phyloP scores from a whole-genome alignment of 345 rosid genomes.

The Citrus medica region DNA sequence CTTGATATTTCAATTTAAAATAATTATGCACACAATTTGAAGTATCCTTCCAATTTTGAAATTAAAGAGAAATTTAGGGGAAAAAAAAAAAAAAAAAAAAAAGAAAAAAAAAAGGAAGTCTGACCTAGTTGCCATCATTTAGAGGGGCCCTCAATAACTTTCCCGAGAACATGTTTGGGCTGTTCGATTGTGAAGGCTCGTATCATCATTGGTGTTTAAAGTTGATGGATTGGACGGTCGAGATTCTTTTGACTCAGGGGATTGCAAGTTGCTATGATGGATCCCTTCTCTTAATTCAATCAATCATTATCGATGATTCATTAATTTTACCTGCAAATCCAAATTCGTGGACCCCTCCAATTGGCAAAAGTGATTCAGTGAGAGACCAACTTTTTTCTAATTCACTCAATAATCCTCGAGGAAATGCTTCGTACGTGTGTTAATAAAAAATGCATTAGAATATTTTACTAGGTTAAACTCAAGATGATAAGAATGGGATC shows the following conservation, averaged over 20 bases:
- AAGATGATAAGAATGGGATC: background rate
- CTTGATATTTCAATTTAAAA: too few species aligned
- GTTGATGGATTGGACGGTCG: background rate
- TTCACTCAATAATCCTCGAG: background rate
- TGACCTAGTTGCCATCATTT: too few species aligned
- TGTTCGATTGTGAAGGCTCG: background rate
- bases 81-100: accelerated
- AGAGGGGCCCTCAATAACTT: background rate
- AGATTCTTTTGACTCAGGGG: background rate
- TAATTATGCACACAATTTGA: too few species aligned
- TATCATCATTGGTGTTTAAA: background rate
- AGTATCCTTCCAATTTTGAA: too few species aligned
- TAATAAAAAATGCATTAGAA: background rate
- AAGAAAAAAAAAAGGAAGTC: accelerated
- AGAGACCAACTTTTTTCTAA: background rate
- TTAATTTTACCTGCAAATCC: background rate
- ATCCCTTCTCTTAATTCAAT: background rate
- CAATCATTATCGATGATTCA: background rate
- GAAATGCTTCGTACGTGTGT: background rate
- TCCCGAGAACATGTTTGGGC: background rate
- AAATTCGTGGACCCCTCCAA: background rate
- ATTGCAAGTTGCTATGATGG: background rate
- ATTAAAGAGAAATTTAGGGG: too few species aligned
- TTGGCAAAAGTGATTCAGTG: background rate
- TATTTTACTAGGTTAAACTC: background rate